These are phyloP conservation scores for Barnettozyma siamensis DNA, from an alignment of 805 yeast genomes.

Conservation along the genomic window DNA sequence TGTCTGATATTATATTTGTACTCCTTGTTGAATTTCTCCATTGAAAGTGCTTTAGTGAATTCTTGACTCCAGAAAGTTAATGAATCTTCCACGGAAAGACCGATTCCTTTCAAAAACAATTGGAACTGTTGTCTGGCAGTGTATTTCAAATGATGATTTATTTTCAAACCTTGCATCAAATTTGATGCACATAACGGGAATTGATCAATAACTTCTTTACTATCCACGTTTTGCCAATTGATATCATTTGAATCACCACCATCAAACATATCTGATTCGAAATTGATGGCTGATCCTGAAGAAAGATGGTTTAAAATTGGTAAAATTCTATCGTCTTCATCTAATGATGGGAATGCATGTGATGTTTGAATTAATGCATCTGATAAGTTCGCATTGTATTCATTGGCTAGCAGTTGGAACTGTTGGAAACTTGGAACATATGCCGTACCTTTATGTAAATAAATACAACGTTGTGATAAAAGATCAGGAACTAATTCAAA, in stretches of 20 bases:
- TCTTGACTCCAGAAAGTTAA: conserved; percentile 75
- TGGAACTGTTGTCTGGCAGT: conserved; percentile 82
- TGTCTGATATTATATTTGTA: conserved; percentile 86
- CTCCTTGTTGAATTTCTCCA: conserved; percentile 81
- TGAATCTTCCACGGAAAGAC: conserved; percentile 83
- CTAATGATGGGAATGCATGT: conserved; percentile 73
- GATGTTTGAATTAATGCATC: conserved; percentile 59
- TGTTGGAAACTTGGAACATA: conserved; percentile 83
- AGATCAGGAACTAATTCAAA: conserved; percentile 81
- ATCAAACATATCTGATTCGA: conserved; percentile 15
- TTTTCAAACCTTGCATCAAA: conserved; percentile 54
- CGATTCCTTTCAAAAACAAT: conserved; percentile 83
- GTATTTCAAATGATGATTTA: conserved; percentile 71
- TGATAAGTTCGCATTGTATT: conserved; percentile 46
- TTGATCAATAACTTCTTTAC: conserved; percentile 49
- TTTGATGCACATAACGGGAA: conserved; percentile 79
- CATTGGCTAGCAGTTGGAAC: conserved; percentile 59
- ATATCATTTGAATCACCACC: conserved; percentile 35
- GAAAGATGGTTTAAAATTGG: conserved; percentile 81
- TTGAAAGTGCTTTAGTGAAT: conserved; percentile 57
- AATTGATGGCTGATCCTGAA: conserved; percentile 53
- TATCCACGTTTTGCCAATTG: conserved; percentile 54
- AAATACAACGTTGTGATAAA: conserved; percentile 66
- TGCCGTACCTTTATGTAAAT: conserved; percentile 63
- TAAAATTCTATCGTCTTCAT: conserved; percentile 84